A percentile compares a stretch with the other conserved stretches of the same genome.
Evolutionary conservation across 2,329 filamentous ascomycete genomes (phyloP).

Genomic region (Colletotrichum liriopes): DNA sequence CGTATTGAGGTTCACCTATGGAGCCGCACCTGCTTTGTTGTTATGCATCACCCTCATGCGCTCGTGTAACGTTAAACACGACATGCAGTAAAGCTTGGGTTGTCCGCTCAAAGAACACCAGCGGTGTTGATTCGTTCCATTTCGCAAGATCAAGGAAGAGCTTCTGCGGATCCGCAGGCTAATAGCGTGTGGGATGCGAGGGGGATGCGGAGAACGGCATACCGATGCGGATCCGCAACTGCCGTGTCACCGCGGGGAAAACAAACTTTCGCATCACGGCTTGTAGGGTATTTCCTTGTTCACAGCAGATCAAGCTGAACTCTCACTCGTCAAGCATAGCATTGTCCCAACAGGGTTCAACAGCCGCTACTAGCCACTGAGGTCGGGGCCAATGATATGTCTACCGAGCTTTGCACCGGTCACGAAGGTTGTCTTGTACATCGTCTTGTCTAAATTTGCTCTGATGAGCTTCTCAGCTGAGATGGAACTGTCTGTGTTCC

Average conservation of each 20-base stretch:
- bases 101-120: background rate
- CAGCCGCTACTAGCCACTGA: background rate
- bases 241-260: background rate
- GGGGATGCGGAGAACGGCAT: background rate
- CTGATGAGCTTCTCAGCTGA: background rate
- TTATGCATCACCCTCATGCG: no score
- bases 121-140: background rate
- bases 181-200: background rate
- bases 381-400: no score
- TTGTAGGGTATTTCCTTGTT: background rate
- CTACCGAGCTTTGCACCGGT: background rate
- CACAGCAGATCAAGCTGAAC: background rate
- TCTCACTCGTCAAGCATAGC: background rate
- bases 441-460: background rate
- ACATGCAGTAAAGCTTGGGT: background rate
- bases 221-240: constrained; percentile 11
- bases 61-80: background rate
- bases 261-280: background rate
- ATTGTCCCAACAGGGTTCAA: background rate
- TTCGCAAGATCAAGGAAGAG: background rate
- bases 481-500: background rate
- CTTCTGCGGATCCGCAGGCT: background rate
- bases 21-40: background rate
- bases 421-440: background rate
- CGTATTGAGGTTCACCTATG: no score